Percentiles rank a stretch among this genome's conserved stretches.
Conservation (phyloP, 768 basidiomycete species). For the Leccinum truebloodii region DNA sequence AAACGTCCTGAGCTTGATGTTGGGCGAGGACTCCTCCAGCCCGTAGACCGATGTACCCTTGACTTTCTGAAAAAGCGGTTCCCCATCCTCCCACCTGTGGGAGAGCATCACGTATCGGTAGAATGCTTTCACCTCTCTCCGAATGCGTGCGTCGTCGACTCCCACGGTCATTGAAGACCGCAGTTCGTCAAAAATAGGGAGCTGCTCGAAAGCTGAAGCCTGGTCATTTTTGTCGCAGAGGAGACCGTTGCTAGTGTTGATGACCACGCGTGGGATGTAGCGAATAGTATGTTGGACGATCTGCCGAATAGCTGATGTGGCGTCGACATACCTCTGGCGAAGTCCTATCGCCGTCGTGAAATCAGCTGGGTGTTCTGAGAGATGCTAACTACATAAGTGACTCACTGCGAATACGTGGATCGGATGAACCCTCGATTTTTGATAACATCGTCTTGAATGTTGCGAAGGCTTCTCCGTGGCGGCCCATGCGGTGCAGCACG, state of each 20-base stretch:
- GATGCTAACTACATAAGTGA: background rate
- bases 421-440: background rate
- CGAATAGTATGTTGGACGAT: background rate
- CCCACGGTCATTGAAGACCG: background rate
- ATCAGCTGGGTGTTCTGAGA: background rate
- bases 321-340: background rate
- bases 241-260: background rate
- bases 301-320: background rate
- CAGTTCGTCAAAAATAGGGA: background rate
- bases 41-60: background rate
- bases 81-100: background rate
- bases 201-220: background rate
- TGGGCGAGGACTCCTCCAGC: background rate
- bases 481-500: background rate
- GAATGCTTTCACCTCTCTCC: background rate
- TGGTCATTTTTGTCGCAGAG: background rate
- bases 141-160: background rate
- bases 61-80: background rate
- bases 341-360: background rate
- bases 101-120: background rate
- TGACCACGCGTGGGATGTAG: background rate
- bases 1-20: background rate
- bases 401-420: background rate
- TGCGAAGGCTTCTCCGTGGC: background rate
- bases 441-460: constrained; percentile 1